phyloP scores from a whole-genome alignment of 1,284 basidiomycete genomes.

The Cutaneotrichosporon cavernicola region DNA sequence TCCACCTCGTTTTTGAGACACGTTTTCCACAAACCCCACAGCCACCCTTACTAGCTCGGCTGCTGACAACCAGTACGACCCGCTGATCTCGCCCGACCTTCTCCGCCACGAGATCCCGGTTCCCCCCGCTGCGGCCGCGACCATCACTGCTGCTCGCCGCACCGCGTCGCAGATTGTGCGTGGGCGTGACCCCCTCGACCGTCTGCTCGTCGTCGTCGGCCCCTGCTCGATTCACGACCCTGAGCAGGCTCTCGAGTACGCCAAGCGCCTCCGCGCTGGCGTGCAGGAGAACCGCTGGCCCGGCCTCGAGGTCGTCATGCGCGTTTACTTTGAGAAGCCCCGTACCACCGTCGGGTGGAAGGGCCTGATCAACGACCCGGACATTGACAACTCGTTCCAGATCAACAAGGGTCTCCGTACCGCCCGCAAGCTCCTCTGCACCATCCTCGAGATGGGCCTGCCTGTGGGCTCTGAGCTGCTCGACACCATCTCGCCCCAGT shows the following conservation, averaged over 20 bases:
- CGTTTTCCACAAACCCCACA: not conserved
- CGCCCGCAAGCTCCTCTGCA: conserved; percentile 81
- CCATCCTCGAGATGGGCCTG: conserved; percentile 79
- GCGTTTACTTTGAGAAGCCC: conserved; percentile 77
- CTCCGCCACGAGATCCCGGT: conserved; percentile 76
- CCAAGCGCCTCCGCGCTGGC: conserved; percentile 66
- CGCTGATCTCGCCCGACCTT: conserved; percentile 84
- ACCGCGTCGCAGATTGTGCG: conserved; percentile 73
- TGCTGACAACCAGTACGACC: conserved; percentile 68
- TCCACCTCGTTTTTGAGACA: not conserved
- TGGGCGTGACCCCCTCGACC: conserved; percentile 68
- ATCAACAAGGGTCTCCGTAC: conserved; percentile 96
- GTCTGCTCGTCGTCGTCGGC: conserved; percentile 85
- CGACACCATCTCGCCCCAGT: conserved; percentile 68
- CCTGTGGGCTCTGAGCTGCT: conserved; percentile 87
- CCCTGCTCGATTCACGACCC: conserved; percentile 95
- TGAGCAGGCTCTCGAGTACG: conserved; percentile 87
- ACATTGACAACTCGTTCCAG: conserved; percentile 56
- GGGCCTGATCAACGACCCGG: conserved; percentile 79
- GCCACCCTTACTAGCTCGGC: not conserved
- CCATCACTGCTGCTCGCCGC: conserved; percentile 75
- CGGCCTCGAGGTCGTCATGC: conserved; percentile 87
- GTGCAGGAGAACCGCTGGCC: conserved; percentile 63
- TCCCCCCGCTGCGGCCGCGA: conserved; percentile 55
- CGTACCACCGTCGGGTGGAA: conserved; percentile 86